phyloP scores from a whole-genome alignment of 768 basidiomycete species.

The Pilatotrama ljubarskyi region DNA sequence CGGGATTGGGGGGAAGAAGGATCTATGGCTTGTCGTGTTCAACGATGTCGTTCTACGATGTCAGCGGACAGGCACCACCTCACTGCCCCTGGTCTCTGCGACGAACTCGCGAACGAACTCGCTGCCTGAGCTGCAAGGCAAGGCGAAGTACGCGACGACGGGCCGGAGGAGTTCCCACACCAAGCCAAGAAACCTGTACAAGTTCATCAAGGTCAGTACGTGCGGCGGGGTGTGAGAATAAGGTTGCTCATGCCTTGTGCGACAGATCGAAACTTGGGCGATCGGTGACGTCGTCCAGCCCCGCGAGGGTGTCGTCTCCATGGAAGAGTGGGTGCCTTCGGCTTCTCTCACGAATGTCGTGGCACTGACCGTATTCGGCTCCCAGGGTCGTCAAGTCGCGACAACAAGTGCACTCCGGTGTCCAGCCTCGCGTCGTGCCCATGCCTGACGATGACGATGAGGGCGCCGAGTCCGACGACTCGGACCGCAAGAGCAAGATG shows the following conservation, averaged over 20 bases:
- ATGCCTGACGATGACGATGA: constrained; percentile 61
- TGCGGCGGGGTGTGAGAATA: neutral
- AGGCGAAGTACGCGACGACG: constrained; percentile 81
- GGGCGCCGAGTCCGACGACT: constrained; percentile 76
- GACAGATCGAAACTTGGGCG: constrained; percentile 84
- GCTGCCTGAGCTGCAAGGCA: constrained; percentile 80
- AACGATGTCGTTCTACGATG: constrained; percentile 94
- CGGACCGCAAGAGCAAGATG: constrained; percentile 90
- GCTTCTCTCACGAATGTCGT: constrained; percentile 13
- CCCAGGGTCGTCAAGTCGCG: constrained; percentile 71
- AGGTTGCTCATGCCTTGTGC: neutral
- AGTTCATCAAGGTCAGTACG: constrained; percentile 76
- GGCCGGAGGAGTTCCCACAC: constrained; percentile 74
- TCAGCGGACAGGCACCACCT: constrained; percentile 87
- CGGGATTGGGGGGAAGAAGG: constrained; percentile 69
- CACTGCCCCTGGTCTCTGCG: constrained; percentile 68
- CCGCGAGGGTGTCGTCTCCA: constrained; percentile 78
- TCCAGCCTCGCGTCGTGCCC: constrained; percentile 67
- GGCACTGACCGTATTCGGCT: constrained; percentile 7
- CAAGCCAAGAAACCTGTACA: constrained; percentile 89
- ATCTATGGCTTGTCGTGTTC: constrained; percentile 94
- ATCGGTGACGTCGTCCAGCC: constrained; percentile 77
- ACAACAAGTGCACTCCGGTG: constrained; percentile 53
- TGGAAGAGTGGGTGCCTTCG: constrained; percentile 74
- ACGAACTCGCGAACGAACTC: constrained; percentile 73